Base-by-base conservation (phyloP, 2,329 filamentous ascomycete genomes). In the Fusarium pseudograminearum region DNA sequence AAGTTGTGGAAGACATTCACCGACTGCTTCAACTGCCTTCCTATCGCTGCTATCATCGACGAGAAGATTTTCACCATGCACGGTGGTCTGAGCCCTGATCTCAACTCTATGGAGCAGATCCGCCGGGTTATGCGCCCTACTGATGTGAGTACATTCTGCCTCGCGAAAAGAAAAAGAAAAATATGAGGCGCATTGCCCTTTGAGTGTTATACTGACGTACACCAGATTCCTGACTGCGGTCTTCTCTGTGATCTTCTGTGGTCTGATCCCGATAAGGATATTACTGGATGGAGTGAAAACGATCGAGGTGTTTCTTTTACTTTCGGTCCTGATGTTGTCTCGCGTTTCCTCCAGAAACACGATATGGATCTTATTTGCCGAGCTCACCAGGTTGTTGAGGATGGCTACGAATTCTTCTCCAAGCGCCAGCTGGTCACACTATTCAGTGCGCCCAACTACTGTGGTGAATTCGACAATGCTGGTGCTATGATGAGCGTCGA, bases 1-100 rank as follows among this genome's bases (percentile, higher is more conserved):
- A 98, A 98, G 89, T 88, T 98, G 67, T 98, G 95, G 95, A 99
- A 99, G 89, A 98, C 95, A 2, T 98, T 99, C 80, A 98, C 94
- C 70, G 95, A 99, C 81, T 98, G 94, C 87, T 99, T 99, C 89
- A 99, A 99, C 87, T 98, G 94, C 84, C 84, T 98, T 78, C 95
- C 95, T 48, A 98, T 99, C 81, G 96, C 95, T 61, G 95, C 96
- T 74, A 99, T 99, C 83, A 98, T 99, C 76, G 95, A 97, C 78
- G 96, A 98, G 87, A 99, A 98, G 91, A 99, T 99, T 80, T 98
- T 99, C 86, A 98, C 94, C 79, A 98, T 99, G 95, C 96, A 99
- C 83, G 96, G 96, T 79, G 96, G 96, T 78, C 85, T 99, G 77
- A 98, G 94, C 82, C 96, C 96, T 45, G 96, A 98, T 80, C 87